Evolutionary conservation across 148 eudicot species (phyloP), one percentile per base, ranked within the genome.

Genomic region (Silene uniflora): DNA sequence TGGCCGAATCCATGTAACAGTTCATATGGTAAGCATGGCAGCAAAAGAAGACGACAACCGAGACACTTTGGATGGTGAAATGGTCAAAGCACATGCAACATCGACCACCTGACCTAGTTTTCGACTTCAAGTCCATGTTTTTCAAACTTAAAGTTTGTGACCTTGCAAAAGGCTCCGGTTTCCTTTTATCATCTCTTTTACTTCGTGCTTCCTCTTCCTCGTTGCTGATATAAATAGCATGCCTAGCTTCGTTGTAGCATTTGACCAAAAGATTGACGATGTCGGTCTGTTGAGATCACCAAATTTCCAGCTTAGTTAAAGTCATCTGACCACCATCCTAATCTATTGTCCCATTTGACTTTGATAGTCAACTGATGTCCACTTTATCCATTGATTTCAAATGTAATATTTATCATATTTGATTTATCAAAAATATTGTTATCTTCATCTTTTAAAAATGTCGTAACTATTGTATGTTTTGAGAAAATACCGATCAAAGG

Each of bases 81-180:
- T 96, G 97, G 76, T 94, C 98, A 21, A 94, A 90, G 78, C 98
- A 94, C 80, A 94, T 87, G 89, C 98, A 92, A 75, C 98, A 94
- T 76, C 96, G 80, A 39, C 92, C 90, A 44, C 92, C 98, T 52
- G 87, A 89, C 78, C 85, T 74, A 25, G 89, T 85, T 83, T 92
- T 94, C 27, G 98, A 90, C 81, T 92, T 92, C 23, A 88, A 81
- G 65, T 89, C 93, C 86, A 88, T 78, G 68, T 79, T 82, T 84
- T 67, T 94, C 73, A 86, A 74, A 79, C 79, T 83, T 2, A 86
- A 72, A 77, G 79, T 83, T 2, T 87, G 84, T 55, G 83, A 73
- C 81, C 90, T 85, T 17, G 88, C 81, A 11, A 72, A 76, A 14
- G 83, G 67, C 61, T 82, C 87, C 10, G 76, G 70, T 19, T 62